Percentiles rank a stretch among this genome's conserved stretches.
Evolutionary conservation across 345 rosid species (phyloP).

Genomic region (Gossypioides kirkii): DNA sequence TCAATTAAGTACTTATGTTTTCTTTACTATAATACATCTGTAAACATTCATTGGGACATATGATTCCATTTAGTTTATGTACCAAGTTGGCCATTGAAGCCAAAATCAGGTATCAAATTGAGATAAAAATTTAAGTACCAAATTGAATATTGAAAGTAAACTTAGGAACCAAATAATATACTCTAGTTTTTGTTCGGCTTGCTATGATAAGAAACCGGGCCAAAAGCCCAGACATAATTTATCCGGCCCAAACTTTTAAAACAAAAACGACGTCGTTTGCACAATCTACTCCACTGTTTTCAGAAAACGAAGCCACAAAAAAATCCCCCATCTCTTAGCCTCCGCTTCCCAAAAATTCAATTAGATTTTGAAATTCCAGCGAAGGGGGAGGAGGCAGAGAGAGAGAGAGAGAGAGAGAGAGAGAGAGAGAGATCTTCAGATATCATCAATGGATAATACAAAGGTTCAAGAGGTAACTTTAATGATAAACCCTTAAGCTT

Average conservation of each 20-base stretch:
- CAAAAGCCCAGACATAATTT: not conserved
- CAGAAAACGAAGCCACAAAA: not conserved
- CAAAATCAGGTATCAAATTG: too few relatives aligned
- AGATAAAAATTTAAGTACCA: too few relatives aligned
- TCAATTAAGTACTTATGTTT: too few relatives aligned
- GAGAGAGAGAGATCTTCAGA: not conserved
- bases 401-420: too few relatives aligned
- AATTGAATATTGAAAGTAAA: too few relatives aligned
- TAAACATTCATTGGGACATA: too few relatives aligned
- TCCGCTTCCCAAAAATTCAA: not conserved
- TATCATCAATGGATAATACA: constrained; percentile 35
- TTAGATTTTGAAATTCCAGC: constrained; percentile 7
- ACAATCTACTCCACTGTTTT: not conserved
- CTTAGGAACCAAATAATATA: too few relatives aligned
- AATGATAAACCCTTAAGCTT: too few relatives aligned
- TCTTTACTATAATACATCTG: too few relatives aligned
- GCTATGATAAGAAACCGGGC: not conserved
- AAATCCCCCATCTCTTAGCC: not conserved
- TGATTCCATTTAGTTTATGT: too few relatives aligned
- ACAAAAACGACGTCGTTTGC: not conserved
- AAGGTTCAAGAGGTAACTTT: constrained; percentile 39
- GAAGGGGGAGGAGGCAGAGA: not conserved
- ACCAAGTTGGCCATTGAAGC: too few relatives aligned
- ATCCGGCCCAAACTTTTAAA: not conserved
- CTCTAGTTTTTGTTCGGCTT: too few relatives aligned